Conservation (phyloP, 2,329 filamentous ascomycete genomes). For the Colletotrichum destructivum region DNA sequence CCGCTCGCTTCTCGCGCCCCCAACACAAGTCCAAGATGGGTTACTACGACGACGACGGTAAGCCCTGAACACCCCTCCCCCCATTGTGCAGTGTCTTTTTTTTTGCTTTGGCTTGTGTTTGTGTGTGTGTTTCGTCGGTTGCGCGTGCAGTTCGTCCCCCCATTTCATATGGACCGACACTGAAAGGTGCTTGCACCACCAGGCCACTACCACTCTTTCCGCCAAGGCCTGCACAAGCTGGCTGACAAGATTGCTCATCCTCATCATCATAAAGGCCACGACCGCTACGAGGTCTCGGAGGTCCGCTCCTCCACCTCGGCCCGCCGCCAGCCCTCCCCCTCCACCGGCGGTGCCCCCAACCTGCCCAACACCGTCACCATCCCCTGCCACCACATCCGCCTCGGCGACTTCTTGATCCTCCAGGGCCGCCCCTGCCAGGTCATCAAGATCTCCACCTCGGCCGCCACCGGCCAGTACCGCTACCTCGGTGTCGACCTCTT, state of each 20-base stretch:
- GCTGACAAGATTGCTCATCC: slow-evolving; percentile 69
- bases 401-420: slow-evolving; percentile 98
- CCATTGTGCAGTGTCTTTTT: slow-evolving; percentile 12
- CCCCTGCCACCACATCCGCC: slow-evolving; percentile 99
- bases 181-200: slow-evolving; percentile 38
- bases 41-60: slow-evolving; percentile 76
- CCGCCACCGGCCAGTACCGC: slow-evolving; percentile 98
- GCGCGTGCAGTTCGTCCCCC: slow-evolving; percentile 34
- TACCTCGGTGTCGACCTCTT: slow-evolving; percentile 99
- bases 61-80: slow-evolving; percentile 47
- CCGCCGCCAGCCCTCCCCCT: slow-evolving; percentile 50
- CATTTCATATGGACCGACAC: slow-evolving; percentile 36
- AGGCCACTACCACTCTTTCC: slow-evolving; percentile 74
- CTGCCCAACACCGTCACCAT: slow-evolving; percentile 93
- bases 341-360: slow-evolving; percentile 53
- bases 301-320: slow-evolving; percentile 53
- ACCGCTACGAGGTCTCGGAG: slow-evolving; percentile 62
- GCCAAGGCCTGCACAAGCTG: slow-evolving; percentile 69
- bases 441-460: slow-evolving; percentile 98
- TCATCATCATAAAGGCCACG: slow-evolving; percentile 60
- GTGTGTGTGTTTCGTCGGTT: slow-evolving; percentile 31
- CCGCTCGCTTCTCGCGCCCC: slow-evolving; percentile 59
- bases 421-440: slow-evolving; percentile 99
- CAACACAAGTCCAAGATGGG: slow-evolving; percentile 71
- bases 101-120: slow-evolving; percentile 37